A percentile compares a stretch with the other conserved stretches of the same genome.
These are phyloP conservation scores for Letharia columbiana DNA, from an alignment of 495 filamentous ascomycete genomes.

Conservation along the genomic window DNA sequence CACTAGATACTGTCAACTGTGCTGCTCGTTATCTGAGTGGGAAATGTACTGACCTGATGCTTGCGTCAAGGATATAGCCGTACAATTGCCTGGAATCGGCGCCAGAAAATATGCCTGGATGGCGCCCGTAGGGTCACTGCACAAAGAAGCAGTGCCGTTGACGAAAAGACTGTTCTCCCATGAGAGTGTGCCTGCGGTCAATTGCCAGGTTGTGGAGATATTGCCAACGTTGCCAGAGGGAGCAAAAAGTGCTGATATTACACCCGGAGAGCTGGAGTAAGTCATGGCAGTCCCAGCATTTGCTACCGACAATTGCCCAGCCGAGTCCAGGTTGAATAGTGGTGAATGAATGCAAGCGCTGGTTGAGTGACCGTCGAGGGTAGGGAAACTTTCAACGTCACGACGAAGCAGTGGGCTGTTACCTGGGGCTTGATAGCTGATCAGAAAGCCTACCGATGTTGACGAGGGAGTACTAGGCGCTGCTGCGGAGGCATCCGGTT, in stretches of 20 bases:
- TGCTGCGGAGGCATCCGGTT: not conserved
- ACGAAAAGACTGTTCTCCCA: not conserved
- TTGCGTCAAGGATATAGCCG: not conserved
- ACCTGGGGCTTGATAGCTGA: not conserved
- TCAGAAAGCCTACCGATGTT: not conserved
- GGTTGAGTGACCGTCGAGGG: not conserved
- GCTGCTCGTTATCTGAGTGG: not conserved
- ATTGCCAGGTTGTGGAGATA: conserved; percentile 8
- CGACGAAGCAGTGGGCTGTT: not conserved
- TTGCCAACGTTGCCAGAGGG: not conserved
- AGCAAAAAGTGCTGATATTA: not conserved
- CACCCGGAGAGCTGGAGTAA: not conserved
- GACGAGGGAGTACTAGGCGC: not conserved
- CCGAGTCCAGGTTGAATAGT: not conserved
- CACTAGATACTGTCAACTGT: not conserved
- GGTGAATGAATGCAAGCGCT: not conserved
- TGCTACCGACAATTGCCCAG: not conserved
- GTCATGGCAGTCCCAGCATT: not conserved
- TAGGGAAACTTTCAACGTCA: not conserved
- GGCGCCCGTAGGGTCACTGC: not conserved
- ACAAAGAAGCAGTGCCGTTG: conserved; percentile 8
- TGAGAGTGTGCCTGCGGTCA: not conserved
- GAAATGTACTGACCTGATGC: not conserved
- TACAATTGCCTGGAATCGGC: not conserved
- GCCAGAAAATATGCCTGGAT: not conserved